Conservation (phyloP, 1,284 basidiomycete genomes). For the Retiboletus flavoniger region DNA sequence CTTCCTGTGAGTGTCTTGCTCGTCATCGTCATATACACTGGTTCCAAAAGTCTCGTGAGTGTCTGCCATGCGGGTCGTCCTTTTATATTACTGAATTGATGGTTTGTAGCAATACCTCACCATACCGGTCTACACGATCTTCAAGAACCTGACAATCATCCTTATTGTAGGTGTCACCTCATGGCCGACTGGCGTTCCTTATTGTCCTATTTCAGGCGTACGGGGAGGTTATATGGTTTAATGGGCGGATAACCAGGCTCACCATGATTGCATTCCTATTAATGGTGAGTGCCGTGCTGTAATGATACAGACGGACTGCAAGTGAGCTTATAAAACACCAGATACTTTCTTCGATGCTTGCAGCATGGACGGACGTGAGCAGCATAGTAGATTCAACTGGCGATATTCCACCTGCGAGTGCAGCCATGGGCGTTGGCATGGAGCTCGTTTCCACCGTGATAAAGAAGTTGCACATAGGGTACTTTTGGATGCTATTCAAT, state of each 20-base stretch:
- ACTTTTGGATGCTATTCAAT: constrained; percentile 96
- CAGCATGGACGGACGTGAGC: constrained; percentile 90
- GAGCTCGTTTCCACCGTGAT: constrained; percentile 50
- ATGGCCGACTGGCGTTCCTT: constrained; percentile 3
- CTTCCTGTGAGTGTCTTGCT: constrained; percentile 92
- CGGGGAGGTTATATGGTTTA: constrained; percentile 98
- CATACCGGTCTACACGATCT: constrained; percentile 96
- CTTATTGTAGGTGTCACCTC: constrained; percentile 69
- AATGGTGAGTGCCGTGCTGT: constrained; percentile 63
- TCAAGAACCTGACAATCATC: constrained; percentile 99
- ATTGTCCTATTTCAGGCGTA: constrained; percentile 64
- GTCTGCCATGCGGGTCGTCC: not conserved
- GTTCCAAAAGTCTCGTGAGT: constrained; percentile 92
- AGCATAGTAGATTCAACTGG: constrained; percentile 44
- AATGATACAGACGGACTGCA: not conserved
- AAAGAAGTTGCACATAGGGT: constrained; percentile 74
- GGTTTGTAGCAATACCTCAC: constrained; percentile 79
- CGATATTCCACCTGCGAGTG: constrained; percentile 41
- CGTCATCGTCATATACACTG: constrained; percentile 96
- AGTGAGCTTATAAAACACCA: constrained; percentile 30
- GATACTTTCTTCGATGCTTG: constrained; percentile 93
- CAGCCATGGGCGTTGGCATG: constrained; percentile 42
- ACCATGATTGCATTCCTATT: constrained; percentile 89
- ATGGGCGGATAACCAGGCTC: constrained; percentile 82
- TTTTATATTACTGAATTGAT: not conserved